Evolutionary conservation across 441 rosid species (phyloP).

Genomic region (Iberis amara): DNA sequence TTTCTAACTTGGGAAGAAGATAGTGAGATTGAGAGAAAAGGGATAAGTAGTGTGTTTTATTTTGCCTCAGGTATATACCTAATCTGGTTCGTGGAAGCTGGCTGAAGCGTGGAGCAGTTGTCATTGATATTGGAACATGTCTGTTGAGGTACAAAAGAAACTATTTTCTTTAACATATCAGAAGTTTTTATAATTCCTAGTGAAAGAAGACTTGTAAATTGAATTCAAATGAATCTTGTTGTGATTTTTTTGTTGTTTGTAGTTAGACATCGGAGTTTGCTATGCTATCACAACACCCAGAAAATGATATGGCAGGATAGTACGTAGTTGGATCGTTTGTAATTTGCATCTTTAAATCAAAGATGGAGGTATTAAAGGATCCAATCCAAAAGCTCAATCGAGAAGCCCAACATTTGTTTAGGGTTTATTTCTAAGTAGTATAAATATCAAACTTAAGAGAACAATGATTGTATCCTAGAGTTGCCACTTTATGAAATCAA

Average conservation of each 20-base stretch:
- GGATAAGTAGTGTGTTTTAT: conserved; percentile 63
- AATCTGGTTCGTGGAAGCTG: conserved; percentile 70
- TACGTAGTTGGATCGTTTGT: conserved; percentile 24
- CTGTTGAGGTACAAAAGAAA: conserved; percentile 50
- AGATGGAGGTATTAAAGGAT: no score
- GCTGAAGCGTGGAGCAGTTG: conserved; percentile 78
- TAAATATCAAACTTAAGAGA: no score
- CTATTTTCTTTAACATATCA: background rate
- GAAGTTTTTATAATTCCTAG: background rate
- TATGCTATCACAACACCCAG: conserved; percentile 1
- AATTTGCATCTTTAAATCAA: conserved; percentile 17
- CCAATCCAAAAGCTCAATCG: no score
- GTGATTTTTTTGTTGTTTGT: conserved; percentile 1
- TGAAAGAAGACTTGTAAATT: background rate
- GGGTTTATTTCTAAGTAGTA: no score
- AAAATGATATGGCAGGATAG: conserved; percentile 49
- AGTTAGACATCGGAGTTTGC: conserved; percentile 22
- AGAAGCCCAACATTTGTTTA: no score
- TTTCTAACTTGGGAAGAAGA: conserved; percentile 72
- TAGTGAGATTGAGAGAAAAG: conserved; percentile 70
- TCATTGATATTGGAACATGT: conserved; percentile 77
- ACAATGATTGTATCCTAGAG: no score
- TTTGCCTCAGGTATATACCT: conserved; percentile 72
- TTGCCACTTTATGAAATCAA: no score
- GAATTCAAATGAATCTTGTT: background rate